These are phyloP conservation scores for Russula olivacea DNA, from an alignment of 768 basidiomycete species.

Conservation along the genomic window DNA sequence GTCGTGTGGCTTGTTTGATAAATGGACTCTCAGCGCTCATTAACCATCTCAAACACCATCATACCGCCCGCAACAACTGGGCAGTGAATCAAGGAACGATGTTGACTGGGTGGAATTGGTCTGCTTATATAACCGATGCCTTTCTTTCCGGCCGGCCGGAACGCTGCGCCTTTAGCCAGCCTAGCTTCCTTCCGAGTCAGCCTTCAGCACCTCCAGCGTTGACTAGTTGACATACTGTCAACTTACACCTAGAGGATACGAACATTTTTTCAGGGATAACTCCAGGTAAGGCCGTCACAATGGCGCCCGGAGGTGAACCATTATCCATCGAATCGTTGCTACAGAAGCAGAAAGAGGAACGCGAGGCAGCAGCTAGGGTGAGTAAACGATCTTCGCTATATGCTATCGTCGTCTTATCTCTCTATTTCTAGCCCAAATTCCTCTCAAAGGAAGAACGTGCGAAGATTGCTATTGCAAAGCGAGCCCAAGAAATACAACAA, in stretches of 20 bases:
- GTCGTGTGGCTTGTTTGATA: neutral
- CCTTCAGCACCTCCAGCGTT: neutral
- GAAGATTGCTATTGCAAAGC: conserved; percentile 79
- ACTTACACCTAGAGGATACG: neutral
- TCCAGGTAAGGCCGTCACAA: conserved; percentile 30
- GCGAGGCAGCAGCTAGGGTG: conserved; percentile 87
- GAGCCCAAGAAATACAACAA: conserved; percentile 74
- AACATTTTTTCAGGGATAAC: neutral
- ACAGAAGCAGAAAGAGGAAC: conserved; percentile 81
- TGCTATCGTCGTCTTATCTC: conserved; percentile 9
- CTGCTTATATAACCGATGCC: neutral
- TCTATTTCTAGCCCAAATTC: conserved; percentile 75
- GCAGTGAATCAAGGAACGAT: neutral
- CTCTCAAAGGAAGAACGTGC: conserved; percentile 89
- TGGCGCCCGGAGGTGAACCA: conserved; percentile 55
- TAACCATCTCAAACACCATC: neutral
- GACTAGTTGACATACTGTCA: neutral
- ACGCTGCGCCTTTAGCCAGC: neutral
- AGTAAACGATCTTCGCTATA: conserved; percentile 9
- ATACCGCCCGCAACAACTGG: neutral
- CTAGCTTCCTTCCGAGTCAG: no score
- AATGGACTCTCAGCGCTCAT: neutral
- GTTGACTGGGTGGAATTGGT: neutral
- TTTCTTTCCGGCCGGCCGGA: no score
- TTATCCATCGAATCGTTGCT: conserved; percentile 85